A percentile compares a stretch with the other conserved stretches of the same genome.
Conservation (phyloP, 208 protist genomes). For the Crithidia mellificae region DNA sequence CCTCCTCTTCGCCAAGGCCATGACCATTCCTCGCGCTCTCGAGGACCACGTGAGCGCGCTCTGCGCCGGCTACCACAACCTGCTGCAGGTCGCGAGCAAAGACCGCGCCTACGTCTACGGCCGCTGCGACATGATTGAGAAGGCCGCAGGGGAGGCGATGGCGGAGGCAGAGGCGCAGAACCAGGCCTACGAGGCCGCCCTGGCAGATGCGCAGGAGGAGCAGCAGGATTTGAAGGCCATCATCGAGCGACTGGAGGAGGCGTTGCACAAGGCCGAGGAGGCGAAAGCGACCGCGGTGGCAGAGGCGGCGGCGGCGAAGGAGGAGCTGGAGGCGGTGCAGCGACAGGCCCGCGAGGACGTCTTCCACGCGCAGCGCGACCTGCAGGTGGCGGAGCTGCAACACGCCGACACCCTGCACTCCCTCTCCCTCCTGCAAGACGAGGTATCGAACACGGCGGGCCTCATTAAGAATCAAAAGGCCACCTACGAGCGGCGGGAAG, state of each 20-base stretch:
- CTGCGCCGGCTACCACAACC: constrained; percentile 28
- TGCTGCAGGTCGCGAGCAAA: constrained; percentile 37
- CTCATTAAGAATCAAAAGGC: constrained; percentile 49
- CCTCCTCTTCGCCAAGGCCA: constrained; percentile 57
- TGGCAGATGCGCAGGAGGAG: constrained; percentile 61
- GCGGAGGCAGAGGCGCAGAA: constrained; percentile 60
- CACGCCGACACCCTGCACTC: constrained; percentile 44
- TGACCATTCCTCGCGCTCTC: constrained; percentile 43
- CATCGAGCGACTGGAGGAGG: constrained; percentile 42
- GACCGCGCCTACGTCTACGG: constrained; percentile 38
- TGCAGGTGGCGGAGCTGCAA: constrained; percentile 52
- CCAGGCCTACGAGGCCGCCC: constrained; percentile 40
- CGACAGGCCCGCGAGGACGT: constrained; percentile 48
- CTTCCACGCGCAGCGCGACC: constrained; percentile 45
- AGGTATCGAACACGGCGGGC: constrained; percentile 31
- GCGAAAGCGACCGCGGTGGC: constrained; percentile 29
- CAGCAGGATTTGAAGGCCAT: constrained; percentile 52
- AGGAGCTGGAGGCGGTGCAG: constrained; percentile 31
- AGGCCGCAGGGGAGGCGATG: constrained; percentile 61
- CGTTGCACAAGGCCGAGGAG: constrained; percentile 33
- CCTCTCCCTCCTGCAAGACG: constrained; percentile 33
- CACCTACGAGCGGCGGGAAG: constrained; percentile 36
- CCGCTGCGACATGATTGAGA: constrained; percentile 62
- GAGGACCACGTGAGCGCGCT: constrained; percentile 39
- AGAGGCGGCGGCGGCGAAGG: constrained; percentile 33